These are phyloP conservation scores for Trypethelium eluteriae DNA, from an alignment of 495 filamentous ascomycete species.

Conservation along the genomic window DNA sequence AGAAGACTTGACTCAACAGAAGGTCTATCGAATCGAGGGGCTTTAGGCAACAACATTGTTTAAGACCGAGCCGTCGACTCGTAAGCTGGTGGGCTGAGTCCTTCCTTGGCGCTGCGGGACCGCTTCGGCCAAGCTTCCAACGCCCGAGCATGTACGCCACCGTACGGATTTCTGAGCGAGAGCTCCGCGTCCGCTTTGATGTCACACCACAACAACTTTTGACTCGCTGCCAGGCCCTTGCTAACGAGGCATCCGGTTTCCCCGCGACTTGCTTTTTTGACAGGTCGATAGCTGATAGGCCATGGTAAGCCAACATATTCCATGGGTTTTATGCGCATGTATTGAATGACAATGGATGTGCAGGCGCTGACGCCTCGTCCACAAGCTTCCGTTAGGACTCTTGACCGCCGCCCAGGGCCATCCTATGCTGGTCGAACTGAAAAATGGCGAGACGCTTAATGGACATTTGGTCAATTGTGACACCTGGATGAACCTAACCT, in stretches of 20 bases:
- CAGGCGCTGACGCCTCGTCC: conserved; percentile 13
- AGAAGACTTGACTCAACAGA: conserved; percentile 10
- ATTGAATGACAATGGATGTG: conserved; percentile 8
- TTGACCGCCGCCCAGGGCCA: conserved; percentile 94
- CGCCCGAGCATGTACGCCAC: neutral
- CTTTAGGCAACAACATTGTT: conserved; percentile 4
- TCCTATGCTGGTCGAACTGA: conserved; percentile 98
- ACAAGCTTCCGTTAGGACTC: conserved; percentile 81
- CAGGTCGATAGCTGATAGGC: neutral
- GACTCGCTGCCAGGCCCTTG: neutral
- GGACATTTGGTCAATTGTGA: conserved; percentile 93
- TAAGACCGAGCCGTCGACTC: neutral
- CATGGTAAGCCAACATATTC: conserved; percentile 5
- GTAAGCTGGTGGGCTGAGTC: conserved; percentile 10
- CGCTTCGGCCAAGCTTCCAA: neutral
- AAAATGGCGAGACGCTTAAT: conserved; percentile 96
- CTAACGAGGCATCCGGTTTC: neutral
- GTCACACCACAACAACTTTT: neutral
- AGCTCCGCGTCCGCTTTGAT: neutral
- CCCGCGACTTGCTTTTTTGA: neutral
- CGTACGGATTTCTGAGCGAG: neutral
- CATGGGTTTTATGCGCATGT: neutral
- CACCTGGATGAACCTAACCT: conserved; percentile 97
- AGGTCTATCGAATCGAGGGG: conserved; percentile 5
- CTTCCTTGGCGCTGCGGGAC: neutral